phyloP scores from a whole-genome alignment of 2,329 filamentous ascomycete genomes.

The Aspergillus bombycis region DNA sequence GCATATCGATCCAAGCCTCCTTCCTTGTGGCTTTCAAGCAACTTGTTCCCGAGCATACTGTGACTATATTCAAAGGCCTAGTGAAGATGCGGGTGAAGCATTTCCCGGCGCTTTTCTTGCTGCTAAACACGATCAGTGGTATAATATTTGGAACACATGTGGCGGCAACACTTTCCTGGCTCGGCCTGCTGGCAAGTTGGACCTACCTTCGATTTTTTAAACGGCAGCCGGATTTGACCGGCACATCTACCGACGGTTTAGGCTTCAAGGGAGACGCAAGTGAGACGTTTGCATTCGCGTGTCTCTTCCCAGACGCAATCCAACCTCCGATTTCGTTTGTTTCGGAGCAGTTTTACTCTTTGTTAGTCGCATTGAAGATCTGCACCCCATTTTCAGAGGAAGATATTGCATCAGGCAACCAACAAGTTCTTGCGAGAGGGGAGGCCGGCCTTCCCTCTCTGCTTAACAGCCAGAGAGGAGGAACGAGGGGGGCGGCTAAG shows the following conservation, averaged over 20 bases:
- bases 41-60: constrained; percentile 94
- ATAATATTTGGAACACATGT: constrained; percentile 70
- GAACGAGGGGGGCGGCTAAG: constrained; percentile 61
- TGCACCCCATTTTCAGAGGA: constrained; percentile 84
- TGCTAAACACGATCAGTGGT: constrained; percentile 70
- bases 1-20: constrained; percentile 83
- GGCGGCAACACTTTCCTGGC: constrained; percentile 75
- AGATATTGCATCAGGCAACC: constrained; percentile 73
- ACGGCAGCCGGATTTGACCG: constrained; percentile 57
- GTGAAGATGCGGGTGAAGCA: constrained; percentile 86
- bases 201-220: constrained; percentile 97
- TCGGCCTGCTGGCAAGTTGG: constrained; percentile 87
- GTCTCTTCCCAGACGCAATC: constrained; percentile 86
- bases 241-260: constrained; percentile 55
- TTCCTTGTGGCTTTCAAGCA: constrained; percentile 98
- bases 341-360: constrained; percentile 73
- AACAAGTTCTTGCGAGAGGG: constrained; percentile 68
- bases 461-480: constrained; percentile 54
- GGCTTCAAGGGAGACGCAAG: constrained; percentile 84
- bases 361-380: constrained; percentile 74
- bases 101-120: constrained; percentile 74
- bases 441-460: constrained; percentile 64
- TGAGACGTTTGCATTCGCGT: constrained; percentile 93
- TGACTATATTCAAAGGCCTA: constrained; percentile 86
- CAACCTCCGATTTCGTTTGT: constrained; percentile 77